Percentiles rank a stretch among this genome's conserved stretches.
phyloP scores from a whole-genome alignment of 2,329 filamentous ascomycete species.

The Claviceps sp. region DNA sequence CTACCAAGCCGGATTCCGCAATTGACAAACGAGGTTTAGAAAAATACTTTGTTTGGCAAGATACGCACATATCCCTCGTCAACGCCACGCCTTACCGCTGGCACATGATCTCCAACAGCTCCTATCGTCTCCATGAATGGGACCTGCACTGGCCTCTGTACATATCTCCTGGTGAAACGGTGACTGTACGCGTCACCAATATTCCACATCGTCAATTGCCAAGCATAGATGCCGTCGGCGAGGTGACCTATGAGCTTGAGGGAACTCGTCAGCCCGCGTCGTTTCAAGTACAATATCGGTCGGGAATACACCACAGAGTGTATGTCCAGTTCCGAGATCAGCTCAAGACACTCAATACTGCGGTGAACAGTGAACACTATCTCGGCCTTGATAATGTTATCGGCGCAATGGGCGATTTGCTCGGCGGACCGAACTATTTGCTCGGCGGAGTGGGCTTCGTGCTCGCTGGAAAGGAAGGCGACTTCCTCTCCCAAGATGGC shows the following conservation, averaged over 20 bases:
- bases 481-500: slow-evolving; percentile 12
- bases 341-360: slow-evolving; percentile 12
- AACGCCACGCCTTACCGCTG: slow-evolving; percentile 22
- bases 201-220: neutral
- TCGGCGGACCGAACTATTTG: too few relatives aligned
- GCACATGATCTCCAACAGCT: slow-evolving; percentile 9
- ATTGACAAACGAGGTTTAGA: neutral
- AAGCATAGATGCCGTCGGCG: slow-evolving; percentile 12
- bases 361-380: slow-evolving; percentile 3
- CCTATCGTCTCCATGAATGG: slow-evolving; percentile 13
- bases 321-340: slow-evolving; percentile 12
- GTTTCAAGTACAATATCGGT: slow-evolving; percentile 14
- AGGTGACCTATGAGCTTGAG: slow-evolving; percentile 17
- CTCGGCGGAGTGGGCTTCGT: slow-evolving; percentile 15
- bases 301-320: slow-evolving; percentile 3
- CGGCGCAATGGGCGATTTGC: slow-evolving; percentile 4
- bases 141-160: slow-evolving; percentile 11
- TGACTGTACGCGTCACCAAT: slow-evolving; percentile 3
- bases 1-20: too few relatives aligned
- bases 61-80: slow-evolving; percentile 15
- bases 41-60: neutral
- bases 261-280: slow-evolving; percentile 15
- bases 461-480: slow-evolving; percentile 17
- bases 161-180: slow-evolving; percentile 15
- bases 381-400: slow-evolving; percentile 8